Evolutionary conservation across 345 rosid species (phyloP), one percentile per base, ranked within the genome.

Genomic region (Trapa bicornis): DNA sequence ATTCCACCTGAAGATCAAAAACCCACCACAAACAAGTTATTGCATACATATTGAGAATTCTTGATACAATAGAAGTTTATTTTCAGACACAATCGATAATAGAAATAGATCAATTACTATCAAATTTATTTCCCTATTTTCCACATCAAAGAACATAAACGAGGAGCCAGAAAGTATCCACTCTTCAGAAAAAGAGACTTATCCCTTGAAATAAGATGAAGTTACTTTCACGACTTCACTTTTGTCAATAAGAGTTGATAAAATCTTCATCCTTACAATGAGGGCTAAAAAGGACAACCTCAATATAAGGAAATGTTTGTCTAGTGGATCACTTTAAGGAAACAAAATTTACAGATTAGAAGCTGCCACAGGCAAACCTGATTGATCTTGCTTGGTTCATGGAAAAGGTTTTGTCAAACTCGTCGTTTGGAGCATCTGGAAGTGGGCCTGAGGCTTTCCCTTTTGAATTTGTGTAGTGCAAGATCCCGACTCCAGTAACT

Each of bases 371-470:
- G 52, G 74, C 82, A 13, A 75, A 89, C 99, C 99, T 91, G 84
- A 95, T 87, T 38, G 99, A 95, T 84, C 98, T 85, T 47, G 98
- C 96, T 78, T 95, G 99, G 80, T 91, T 95, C 99, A 95, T 95
- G 65, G 99, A 94, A 79, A 80, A 91, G 65, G 96, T 89, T 74
- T 91, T 91, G 77, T 95, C 98, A 41, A 75, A 91, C 67, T 85
- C 89, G 65, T 91, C 98, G 48, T 83, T 78, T 11, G 97, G 97
- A 35, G 89, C 80, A 56, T 80, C 92, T 0, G 99, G 99, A 61
- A 95, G 87, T 35, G 94, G 88, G 54, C 99, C 99, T 29, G 48
- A 70, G 4, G 92, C 98, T 82, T 91, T 87, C 6, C 99, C 97
- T 80, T 91, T 91, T 65, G 99, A 95, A 80, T 95, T 95, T 12